Base-by-base conservation (phyloP, 2,329 filamentous ascomycete species). In the Helminthosporium solani region DNA sequence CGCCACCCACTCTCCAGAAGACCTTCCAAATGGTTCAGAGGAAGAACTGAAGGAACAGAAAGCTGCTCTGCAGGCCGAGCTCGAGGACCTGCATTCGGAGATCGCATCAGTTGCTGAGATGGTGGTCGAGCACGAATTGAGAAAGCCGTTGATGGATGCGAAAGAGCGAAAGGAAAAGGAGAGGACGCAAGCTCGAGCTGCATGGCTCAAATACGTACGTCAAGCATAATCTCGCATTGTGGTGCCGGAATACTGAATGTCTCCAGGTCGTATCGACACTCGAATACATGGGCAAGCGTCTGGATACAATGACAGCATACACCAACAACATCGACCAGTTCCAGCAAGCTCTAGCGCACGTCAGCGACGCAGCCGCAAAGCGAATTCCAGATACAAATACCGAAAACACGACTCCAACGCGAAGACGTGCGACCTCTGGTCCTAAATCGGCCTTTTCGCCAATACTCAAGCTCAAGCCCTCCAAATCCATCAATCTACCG, bases 31-130 rank as follows among this genome's bases (percentile, higher is more conserved):
- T 30, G 49, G 36, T 20, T 28, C 60, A 3, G 58, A 61, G 3
- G 72, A 70, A 4, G 78, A 81, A 39, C 73, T 78, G 8, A 71
- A 69, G 12, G 74, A 77, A 3, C 78, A 80, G 19, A 75, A 79
- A 19, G 68, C 69, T 6, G 77, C 77, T 1, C 63, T 86, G 2
- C 79, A 84, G 56, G 78, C 80, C 25, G 86, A 88, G 58, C 73
- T 89, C 1, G 83, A 87, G 53, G 86, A 84, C 3, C 72, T 89
- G 2, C 85, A 86, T 55, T 74, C 83, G 0, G 86, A 89, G 60
- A 83, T 89, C 33, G 71, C 85, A 0, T 81, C 85, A 0, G 82
- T 89, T 2, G 80, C 84, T 6, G 81, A 86, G 51, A 88, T 89
- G 81, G 82, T 85, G 0, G 76, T 84, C 1, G 83, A 88, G 53